These are phyloP conservation scores for Datisca glomerata DNA, from an alignment of 306 rosid genomes.

Conservation along the genomic window DNA sequence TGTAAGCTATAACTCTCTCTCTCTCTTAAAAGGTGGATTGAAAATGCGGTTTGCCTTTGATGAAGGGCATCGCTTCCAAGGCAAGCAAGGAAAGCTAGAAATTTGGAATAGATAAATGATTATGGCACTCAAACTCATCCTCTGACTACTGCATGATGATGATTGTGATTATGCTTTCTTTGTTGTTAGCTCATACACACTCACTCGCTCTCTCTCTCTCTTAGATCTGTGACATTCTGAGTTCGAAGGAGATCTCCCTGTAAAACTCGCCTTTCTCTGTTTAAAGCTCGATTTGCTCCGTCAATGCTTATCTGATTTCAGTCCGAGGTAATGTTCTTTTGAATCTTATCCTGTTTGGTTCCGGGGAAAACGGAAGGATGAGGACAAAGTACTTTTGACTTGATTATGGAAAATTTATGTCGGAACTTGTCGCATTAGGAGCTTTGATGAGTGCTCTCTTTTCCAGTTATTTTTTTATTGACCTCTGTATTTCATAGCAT, in stretches of 20 bases:
- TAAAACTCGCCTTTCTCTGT: conserved; percentile 9
- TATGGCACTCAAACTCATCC: background rate
- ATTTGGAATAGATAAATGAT: conserved; percentile 2
- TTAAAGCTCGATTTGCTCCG: conserved; percentile 12
- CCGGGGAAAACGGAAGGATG: conserved; percentile 5
- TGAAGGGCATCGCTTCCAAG: conserved; percentile 72
- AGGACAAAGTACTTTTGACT: background rate
- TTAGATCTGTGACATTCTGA: conserved; percentile 42
- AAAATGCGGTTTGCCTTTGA: conserved; percentile 38
- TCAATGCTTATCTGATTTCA: conserved; percentile 39
- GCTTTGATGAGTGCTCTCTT: background rate
- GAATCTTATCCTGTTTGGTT: conserved; percentile 17
- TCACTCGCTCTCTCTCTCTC: conserved; percentile 9
- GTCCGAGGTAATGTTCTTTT: conserved; percentile 28
- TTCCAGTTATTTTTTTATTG: background rate
- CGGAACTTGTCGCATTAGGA: conserved; percentile 1
- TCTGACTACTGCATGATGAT: conserved; percentile 11
- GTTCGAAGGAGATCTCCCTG: conserved; percentile 29
- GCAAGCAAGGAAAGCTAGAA: conserved; percentile 36
- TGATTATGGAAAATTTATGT: background rate
- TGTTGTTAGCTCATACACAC: conserved; percentile 12
- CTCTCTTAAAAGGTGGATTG: conserved; percentile 25
- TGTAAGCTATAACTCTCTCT: conserved; percentile 1
- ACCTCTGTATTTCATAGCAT: no score
- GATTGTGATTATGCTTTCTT: conserved; percentile 15